Evolutionary conservation across 2,329 filamentous ascomycete species (phyloP).

Genomic region (Cercospora nicotianae): DNA sequence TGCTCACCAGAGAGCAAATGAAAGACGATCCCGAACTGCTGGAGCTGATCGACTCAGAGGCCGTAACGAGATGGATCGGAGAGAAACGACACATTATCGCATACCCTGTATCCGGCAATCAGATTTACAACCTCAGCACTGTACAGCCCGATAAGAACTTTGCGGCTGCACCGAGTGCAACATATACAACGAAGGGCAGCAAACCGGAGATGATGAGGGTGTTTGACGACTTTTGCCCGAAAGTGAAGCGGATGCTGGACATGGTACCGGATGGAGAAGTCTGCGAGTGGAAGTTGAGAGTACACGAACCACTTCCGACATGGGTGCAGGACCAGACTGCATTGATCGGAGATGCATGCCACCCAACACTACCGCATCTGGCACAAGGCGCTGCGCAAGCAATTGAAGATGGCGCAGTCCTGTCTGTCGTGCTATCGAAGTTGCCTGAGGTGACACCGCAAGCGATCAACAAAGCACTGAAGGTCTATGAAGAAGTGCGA

Average conservation of each 20-base stretch:
- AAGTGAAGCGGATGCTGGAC: conserved; percentile 60
- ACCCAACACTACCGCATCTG: conserved; percentile 64
- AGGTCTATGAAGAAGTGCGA: conserved; percentile 57
- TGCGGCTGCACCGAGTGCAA: conserved; percentile 57
- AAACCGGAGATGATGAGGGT: conserved; percentile 62
- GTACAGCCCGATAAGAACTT: conserved; percentile 62
- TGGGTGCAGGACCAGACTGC: conserved; percentile 59
- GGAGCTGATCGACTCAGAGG: conserved; percentile 65
- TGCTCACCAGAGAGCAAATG: conserved; percentile 70
- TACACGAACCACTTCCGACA: conserved; percentile 61
- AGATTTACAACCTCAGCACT: conserved; percentile 66
- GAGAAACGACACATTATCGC: conserved; percentile 74
- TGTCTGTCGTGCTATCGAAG: conserved; percentile 53
- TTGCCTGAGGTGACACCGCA: conserved; percentile 49
- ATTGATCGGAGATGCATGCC: conserved; percentile 61
- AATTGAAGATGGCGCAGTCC: conserved; percentile 62
- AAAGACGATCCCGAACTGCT: conserved; percentile 65
- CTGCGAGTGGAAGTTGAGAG: conserved; percentile 65
- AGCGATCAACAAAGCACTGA: conserved; percentile 54
- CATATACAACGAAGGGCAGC: conserved; percentile 63
- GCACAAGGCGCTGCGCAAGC: conserved; percentile 66
- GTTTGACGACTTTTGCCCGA: conserved; percentile 62
- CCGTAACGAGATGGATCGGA: conserved; percentile 74
- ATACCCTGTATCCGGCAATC: conserved; percentile 69
- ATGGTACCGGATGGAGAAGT: conserved; percentile 65